Base-by-base conservation (phyloP, 2,329 filamentous ascomycete species). In the Lecanosticta acicola region DNA sequence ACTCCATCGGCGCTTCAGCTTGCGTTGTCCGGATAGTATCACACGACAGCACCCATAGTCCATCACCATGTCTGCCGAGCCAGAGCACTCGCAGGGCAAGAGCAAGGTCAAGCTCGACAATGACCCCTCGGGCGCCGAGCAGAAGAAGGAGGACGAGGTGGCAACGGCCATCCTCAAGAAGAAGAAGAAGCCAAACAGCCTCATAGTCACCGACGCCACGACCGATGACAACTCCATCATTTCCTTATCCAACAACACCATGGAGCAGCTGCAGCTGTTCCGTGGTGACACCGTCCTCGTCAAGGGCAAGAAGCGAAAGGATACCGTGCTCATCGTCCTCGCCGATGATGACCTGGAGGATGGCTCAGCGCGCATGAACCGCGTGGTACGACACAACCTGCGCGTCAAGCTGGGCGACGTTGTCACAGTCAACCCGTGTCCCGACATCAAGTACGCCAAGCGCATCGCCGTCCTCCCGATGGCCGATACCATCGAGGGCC, bases 191-290 rank as follows among this genome's bases (percentile, higher is more conserved):
- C 90, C 90, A 62, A 98, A 98, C 74, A 94, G 91, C 66, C 74
- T 98, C 69, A 94, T 98, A 75, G 93, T 98, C 58, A 97, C 93
- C 66, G 94, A 98, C 80, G 90, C 93, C 70, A 81, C 87, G 64
- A 98, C 95, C 74, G 93, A 98, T 84, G 93, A 98, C 75, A 98
- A 98, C 83, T 97, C 93, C 55, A 94, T 97, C 71, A 96, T 98
- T 67, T 88, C 89, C 59, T 82, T 98, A 50, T 96, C 93, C 49
- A 95, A 96, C 78, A 90, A 93, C 71, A 97, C 93, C 59, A 98
- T 98, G 93, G 93, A 98, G 73, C 83, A 85, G 51, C 84, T 98
- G 57, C 89, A 96, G 76, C 84, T 98, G 53, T 98, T 98, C 85
- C 87, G 94, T 67, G 93, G 93, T 59, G 93, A 98, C 69, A 98